phyloP scores from a whole-genome alignment of 306 rosid genomes.

The Quercus dentata region DNA sequence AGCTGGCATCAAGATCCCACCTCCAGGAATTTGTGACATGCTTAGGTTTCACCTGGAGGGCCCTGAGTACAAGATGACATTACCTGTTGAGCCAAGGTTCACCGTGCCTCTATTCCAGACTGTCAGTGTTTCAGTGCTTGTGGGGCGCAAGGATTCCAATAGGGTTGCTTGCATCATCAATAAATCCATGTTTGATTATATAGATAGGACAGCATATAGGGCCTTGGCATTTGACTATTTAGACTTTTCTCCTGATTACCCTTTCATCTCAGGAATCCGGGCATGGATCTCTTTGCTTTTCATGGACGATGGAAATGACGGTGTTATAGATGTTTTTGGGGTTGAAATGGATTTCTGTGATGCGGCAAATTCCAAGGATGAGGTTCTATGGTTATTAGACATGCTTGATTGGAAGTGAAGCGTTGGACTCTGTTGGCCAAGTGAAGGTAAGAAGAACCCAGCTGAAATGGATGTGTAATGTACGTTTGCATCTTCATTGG shows the following conservation, averaged over 20 bases:
- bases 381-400: constrained; percentile 84
- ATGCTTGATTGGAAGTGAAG: constrained; percentile 96
- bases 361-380: constrained; percentile 85
- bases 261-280: constrained; percentile 69
- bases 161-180: constrained; percentile 70
- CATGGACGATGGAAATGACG: constrained; percentile 67
- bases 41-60: constrained; percentile 58
- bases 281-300: constrained; percentile 95
- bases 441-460: not conserved
- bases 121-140: constrained; percentile 77
- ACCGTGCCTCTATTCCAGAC: constrained; percentile 57
- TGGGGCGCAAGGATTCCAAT: constrained; percentile 72
- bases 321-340: constrained; percentile 73
- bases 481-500: not conserved
- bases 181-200: constrained; percentile 71
- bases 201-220: constrained; percentile 65
- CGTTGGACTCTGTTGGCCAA: constrained; percentile 3
- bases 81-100: constrained; percentile 73
- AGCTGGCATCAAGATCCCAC: constrained; percentile 45
- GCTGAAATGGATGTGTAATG: not conserved
- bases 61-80: constrained; percentile 75
- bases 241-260: constrained; percentile 72
- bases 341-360: constrained; percentile 94
- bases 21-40: constrained; percentile 52
- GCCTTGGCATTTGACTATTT: constrained; percentile 89